Evolutionary conservation across 371 early-diverging fungal genomes (phyloP).

Genomic region (Rhizopus arrhizus): DNA sequence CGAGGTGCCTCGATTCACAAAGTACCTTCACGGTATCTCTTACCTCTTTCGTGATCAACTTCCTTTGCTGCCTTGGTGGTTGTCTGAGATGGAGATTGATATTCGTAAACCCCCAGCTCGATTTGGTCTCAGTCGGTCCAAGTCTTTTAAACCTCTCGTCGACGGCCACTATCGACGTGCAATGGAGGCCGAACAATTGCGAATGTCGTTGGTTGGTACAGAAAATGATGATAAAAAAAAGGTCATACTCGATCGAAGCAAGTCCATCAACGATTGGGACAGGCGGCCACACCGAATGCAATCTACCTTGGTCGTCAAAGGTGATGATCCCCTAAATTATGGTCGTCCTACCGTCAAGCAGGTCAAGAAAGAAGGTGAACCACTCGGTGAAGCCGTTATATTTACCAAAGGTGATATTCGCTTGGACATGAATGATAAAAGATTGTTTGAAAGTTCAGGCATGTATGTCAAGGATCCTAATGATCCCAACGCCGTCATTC

Average conservation of each 20-base stretch:
- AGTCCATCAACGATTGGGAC: constrained; percentile 11
- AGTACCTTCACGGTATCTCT: constrained; percentile 96
- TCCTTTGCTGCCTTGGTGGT: constrained; percentile 95
- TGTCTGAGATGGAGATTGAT: constrained; percentile 92
- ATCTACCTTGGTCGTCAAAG: constrained; percentile 23
- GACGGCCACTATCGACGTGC: constrained; percentile 50
- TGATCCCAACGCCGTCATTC: constrained; percentile 25
- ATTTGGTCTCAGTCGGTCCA: constrained; percentile 53
- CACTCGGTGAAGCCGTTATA: constrained; percentile 27
- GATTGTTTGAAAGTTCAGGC: constrained; percentile 13
- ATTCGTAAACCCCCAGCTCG: constrained; percentile 73
- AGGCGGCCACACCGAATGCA: constrained; percentile 33
- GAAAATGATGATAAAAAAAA: neutral
- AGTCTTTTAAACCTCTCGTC: constrained; percentile 50
- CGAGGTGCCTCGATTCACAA: constrained; percentile 97
- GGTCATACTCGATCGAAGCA: neutral
- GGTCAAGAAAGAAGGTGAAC: constrained; percentile 7
- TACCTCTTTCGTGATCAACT: constrained; percentile 85
- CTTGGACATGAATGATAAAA: constrained; percentile 18
- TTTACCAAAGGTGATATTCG: constrained; percentile 30
- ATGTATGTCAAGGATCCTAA: constrained; percentile 25
- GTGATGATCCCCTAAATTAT: constrained; percentile 30
- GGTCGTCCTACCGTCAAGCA: constrained; percentile 14
- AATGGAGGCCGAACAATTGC: constrained; percentile 43
- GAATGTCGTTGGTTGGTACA: constrained; percentile 20